Evolutionary conservation across 305 asterid genomes (phyloP).

Genomic region (Solanum hybrid): DNA sequence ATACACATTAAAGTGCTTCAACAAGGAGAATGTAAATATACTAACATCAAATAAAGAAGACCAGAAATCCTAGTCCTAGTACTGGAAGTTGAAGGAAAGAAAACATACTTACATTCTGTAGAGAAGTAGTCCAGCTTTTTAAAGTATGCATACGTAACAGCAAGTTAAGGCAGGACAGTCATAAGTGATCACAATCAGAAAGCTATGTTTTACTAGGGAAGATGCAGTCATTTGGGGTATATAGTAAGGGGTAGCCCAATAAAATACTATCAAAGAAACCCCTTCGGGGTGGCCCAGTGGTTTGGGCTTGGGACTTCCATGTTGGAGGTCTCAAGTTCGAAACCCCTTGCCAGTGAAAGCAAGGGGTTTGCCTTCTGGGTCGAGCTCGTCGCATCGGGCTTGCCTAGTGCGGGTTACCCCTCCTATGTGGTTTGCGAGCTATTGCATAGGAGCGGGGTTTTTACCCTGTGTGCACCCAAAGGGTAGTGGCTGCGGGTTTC

Average conservation of each 20-base stretch:
- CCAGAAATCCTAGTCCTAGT: neutral
- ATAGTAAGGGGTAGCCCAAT: neutral
- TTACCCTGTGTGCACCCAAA: too few relatives aligned
- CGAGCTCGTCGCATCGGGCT: too few relatives aligned
- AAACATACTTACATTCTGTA: constrained; percentile 69
- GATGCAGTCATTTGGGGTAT: neutral
- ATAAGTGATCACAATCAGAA: constrained; percentile 6
- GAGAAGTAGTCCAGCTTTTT: constrained; percentile 94
- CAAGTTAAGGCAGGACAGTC: constrained; percentile 46
- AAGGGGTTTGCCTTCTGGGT: too few relatives aligned
- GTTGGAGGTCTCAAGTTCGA: too few relatives aligned
- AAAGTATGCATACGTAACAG: constrained; percentile 89
- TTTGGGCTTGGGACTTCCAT: too few relatives aligned
- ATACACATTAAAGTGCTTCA: neutral
- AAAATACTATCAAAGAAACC: constrained; percentile 4
- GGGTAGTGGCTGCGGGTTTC: too few relatives aligned
- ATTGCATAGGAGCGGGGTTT: too few relatives aligned
- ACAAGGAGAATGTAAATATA: neutral
- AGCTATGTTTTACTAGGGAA: constrained; percentile 1
- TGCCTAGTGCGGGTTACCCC: too few relatives aligned
- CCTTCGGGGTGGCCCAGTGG: too few relatives aligned
- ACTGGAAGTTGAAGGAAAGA: constrained; percentile 3
- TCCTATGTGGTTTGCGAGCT: too few relatives aligned
- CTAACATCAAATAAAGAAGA: neutral
- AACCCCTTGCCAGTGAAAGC: too few relatives aligned